Evolutionary conservation across 2,329 filamentous ascomycete genomes (phyloP), one percentile per base, ranked within the genome.

Genomic region (Pseudocercospora musae): DNA sequence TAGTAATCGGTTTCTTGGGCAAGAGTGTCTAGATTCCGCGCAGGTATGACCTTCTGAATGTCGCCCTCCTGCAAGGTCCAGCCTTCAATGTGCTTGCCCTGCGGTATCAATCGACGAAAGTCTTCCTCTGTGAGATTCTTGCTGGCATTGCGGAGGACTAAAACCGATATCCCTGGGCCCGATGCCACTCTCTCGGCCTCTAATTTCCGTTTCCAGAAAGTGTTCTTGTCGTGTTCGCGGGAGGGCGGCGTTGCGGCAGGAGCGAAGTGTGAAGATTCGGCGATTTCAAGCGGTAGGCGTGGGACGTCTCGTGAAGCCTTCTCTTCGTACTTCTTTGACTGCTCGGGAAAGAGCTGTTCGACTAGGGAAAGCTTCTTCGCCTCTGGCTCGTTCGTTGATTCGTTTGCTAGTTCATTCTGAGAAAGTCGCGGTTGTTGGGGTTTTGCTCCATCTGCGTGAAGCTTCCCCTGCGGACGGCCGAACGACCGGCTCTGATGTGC

Each of bases 41-140:
- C 84, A 64, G 89, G 89, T 23, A 90, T 82, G 42, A 89, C 83
- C 80, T 69, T 62, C 37, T 69, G 18, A 31, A 91, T 86, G 27
- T 85, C 85, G 59, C 80, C 81, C 9, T 77, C 72, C 18, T 74
- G 70, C 18, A 84, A 80, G 6, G 62, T 69, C 89, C 90, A 92
- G 44, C 83, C 83, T 64, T 89, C 85, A 33, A 93, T 83, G 68
- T 90, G 86, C 58, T 80, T 76, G 50, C 86, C 85, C 69, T 82
- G 84, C 1, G 83, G 83, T 4, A 86, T 82, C 18, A 92, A 76
- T 59, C 89, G 87, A 66, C 85, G 82, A 75, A 94, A 93, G 77
- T 94, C 90, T 67, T 83, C 84, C 68, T 88, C 84, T 20, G 80
- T 79, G 48, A 93, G 80, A 20, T 84, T 82, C 60, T 81, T 81